Percentiles rank a stretch among this genome's conserved stretches.
These are phyloP conservation scores for Leccinum pachyderme DNA, from an alignment of 1,284 basidiomycete species.

Conservation along the genomic window DNA sequence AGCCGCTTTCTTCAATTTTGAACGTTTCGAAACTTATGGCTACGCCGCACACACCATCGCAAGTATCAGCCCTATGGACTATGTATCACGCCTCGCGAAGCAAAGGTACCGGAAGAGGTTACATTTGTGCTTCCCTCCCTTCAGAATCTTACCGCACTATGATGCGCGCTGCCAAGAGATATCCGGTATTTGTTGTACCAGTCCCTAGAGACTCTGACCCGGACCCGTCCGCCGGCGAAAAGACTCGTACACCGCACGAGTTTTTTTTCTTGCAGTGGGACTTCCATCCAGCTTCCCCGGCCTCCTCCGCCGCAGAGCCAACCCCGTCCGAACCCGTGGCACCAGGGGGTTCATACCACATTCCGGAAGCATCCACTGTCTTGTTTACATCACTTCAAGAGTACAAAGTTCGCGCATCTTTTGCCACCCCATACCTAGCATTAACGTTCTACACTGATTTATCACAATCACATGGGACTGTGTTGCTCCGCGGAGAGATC, in stretches of 20 bases:
- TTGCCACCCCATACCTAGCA: conserved; percentile 89
- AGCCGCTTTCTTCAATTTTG: conserved; percentile 82
- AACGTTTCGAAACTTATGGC: conserved; percentile 72
- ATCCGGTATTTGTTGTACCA: conserved; percentile 79
- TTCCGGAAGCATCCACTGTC: conserved; percentile 64
- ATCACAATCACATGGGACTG: conserved; percentile 73
- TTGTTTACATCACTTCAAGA: conserved; percentile 94
- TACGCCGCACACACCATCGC: conserved; percentile 67
- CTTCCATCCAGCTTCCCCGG: conserved; percentile 67
- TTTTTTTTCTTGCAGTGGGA: conserved; percentile 90
- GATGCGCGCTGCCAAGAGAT: conserved; percentile 57
- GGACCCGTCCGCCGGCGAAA: conserved; percentile 29
- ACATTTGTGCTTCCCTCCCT: conserved; percentile 79
- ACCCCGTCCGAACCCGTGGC: conserved; percentile 43
- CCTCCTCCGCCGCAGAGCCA: conserved; percentile 38
- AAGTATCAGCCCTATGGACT: conserved; percentile 84
- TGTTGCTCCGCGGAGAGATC: conserved; percentile 91
- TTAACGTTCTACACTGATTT: conserved; percentile 94
- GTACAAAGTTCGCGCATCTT: conserved; percentile 86
- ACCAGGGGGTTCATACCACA: conserved; percentile 26
- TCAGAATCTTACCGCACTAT: conserved; percentile 72
- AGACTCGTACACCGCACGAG: conserved; percentile 54
- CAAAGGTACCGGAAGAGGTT: conserved; percentile 76
- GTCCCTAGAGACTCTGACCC: conserved; percentile 49
- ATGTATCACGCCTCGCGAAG: conserved; percentile 81